phyloP scores from a whole-genome alignment of 495 filamentous ascomycete genomes.

The Emericellopsis terricola region DNA sequence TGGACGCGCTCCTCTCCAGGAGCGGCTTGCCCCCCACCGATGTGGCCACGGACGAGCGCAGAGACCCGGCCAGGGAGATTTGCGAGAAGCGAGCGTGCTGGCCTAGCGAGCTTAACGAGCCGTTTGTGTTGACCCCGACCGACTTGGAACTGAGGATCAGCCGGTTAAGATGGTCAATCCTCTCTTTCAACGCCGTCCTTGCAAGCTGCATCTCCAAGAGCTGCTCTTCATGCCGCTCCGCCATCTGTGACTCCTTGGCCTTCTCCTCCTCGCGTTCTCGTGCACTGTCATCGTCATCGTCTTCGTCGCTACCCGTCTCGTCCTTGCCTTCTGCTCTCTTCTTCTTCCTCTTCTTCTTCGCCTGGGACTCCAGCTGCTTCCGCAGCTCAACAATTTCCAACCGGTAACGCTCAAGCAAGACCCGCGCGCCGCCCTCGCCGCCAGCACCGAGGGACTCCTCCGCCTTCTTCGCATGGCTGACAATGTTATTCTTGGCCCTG shows the following conservation, averaged over 20 bases:
- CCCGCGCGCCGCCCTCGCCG: constrained; percentile 66
- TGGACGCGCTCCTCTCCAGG: constrained; percentile 44
- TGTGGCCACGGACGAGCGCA: constrained; percentile 55
- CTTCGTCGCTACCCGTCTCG: constrained; percentile 47
- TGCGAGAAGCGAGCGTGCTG: constrained; percentile 44
- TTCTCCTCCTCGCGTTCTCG: constrained; percentile 43
- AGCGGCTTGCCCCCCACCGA: constrained; percentile 42
- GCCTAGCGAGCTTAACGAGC: constrained; percentile 54
- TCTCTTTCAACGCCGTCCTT: constrained; percentile 85
- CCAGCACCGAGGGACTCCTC: constrained; percentile 69
- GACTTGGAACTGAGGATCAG: constrained; percentile 92
- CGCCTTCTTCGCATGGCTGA: constrained; percentile 89
- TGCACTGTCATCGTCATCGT: constrained; percentile 39
- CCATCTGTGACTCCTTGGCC: constrained; percentile 62
- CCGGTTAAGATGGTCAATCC: constrained; percentile 93
- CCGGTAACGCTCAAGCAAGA: constrained; percentile 81
- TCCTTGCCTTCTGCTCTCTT: constrained; percentile 43
- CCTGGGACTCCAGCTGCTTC: constrained; percentile 63
- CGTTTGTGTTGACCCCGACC: constrained; percentile 69
- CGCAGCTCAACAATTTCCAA: constrained; percentile 81
- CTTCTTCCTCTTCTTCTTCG: constrained; percentile 31
- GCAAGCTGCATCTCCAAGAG: constrained; percentile 97
- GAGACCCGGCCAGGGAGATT: constrained; percentile 33
- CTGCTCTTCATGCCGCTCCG: constrained; percentile 83
- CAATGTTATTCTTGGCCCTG: constrained; percentile 90